Evolutionary conservation across 768 basidiomycete genomes (phyloP).

Genomic region (Boletus eberwhitei): DNA sequence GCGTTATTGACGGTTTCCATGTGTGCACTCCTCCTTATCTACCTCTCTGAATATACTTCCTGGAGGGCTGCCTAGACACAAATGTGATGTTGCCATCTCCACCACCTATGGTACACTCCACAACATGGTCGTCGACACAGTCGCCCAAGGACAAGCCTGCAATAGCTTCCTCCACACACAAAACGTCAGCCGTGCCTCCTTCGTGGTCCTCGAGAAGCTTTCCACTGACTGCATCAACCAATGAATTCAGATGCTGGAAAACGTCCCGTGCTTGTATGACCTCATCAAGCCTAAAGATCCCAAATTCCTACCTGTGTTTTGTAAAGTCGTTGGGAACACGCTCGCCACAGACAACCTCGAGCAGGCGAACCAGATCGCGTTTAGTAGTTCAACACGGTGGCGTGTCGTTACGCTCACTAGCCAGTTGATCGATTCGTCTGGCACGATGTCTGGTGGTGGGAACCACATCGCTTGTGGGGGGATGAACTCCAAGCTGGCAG

Average conservation of each 20-base stretch:
- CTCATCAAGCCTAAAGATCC: conserved; percentile 88
- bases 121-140: conserved; percentile 89
- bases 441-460: conserved; percentile 97
- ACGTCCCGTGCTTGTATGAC: conserved; percentile 89
- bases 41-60: neutral
- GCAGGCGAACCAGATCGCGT: conserved; percentile 94
- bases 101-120: conserved; percentile 84
- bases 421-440: conserved; percentile 90
- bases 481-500: conserved; percentile 88
- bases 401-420: conserved; percentile 93
- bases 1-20: conserved; percentile 88
- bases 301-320: conserved; percentile 83
- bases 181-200: conserved; percentile 88
- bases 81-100: conserved; percentile 93
- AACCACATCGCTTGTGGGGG: conserved; percentile 69
- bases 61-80: conserved; percentile 89
- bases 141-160: conserved; percentile 86
- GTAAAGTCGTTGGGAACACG: conserved; percentile 81
- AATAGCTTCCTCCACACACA: conserved; percentile 89
- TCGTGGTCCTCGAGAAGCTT: conserved; percentile 90
- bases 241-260: conserved; percentile 72
- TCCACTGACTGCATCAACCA: conserved; percentile 40
- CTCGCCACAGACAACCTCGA: conserved; percentile 89
- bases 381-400: conserved; percentile 66
- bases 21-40: conserved; percentile 45